These are phyloP conservation scores for Ganoderma resinaceum DNA, from an alignment of 1,284 basidiomycete genomes.

Conservation along the genomic window DNA sequence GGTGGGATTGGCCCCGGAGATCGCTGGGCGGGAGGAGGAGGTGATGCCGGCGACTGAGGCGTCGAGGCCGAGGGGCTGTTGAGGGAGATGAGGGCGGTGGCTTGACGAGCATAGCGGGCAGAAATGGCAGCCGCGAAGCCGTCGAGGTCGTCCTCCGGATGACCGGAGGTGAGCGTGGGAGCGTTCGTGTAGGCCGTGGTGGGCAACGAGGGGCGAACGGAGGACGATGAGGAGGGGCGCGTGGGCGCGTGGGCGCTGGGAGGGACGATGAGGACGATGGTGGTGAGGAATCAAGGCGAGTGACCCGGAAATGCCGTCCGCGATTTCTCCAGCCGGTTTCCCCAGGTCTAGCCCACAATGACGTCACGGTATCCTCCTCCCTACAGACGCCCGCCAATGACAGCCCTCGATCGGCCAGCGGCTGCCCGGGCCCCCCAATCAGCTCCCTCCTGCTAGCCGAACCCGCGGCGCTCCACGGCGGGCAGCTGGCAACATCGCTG, in stretches of 20 bases:
- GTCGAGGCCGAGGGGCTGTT: slow-evolving; percentile 22
- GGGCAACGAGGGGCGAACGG: slow-evolving; percentile 16
- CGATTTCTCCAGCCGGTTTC: slow-evolving; percentile 21
- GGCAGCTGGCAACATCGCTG: neutral
- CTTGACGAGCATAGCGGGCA: slow-evolving; percentile 29
- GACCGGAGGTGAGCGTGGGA: slow-evolving; percentile 16
- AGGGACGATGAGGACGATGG: slow-evolving; percentile 26
- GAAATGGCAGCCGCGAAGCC: slow-evolving; percentile 31
- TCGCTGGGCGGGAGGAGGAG: neutral
- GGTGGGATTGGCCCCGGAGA: slow-evolving; percentile 12
- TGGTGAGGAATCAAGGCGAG: slow-evolving; percentile 27
- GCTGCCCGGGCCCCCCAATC: neutral
- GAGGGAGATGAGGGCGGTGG: slow-evolving; percentile 26
- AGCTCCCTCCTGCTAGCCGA: neutral
- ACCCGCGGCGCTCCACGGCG: neutral
- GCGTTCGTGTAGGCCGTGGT: slow-evolving; percentile 21
- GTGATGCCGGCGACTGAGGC: slow-evolving; percentile 1
- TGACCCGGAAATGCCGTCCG: slow-evolving; percentile 18
- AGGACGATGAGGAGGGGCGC: slow-evolving; percentile 8
- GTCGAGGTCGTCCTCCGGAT: slow-evolving; percentile 23
- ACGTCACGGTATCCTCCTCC: slow-evolving; percentile 22
- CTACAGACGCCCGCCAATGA: slow-evolving; percentile 21
- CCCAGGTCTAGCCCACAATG: slow-evolving; percentile 25
- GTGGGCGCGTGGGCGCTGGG: slow-evolving; percentile 9
- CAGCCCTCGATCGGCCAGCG: neutral